These are phyloP conservation scores for Hypericum perforatum DNA, from an alignment of 345 rosid species.

Conservation along the genomic window DNA sequence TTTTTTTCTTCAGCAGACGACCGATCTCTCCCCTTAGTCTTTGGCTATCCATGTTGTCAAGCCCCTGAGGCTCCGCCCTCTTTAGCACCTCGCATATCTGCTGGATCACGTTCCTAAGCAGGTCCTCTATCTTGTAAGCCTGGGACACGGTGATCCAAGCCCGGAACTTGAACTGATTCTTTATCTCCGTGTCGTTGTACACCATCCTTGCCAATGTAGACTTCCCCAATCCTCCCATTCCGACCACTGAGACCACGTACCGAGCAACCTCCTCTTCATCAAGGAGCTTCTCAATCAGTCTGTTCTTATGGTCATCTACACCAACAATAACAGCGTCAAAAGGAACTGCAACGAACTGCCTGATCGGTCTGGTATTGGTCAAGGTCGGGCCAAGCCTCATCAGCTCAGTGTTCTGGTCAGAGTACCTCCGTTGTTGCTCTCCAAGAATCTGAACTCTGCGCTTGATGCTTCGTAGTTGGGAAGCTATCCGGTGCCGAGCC, in stretches of 20 bases:
- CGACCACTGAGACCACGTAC: constrained; percentile 5
- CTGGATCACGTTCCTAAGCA: background rate
- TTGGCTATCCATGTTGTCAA: background rate
- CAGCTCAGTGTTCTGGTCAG: no score
- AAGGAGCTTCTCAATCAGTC: background rate
- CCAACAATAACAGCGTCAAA: constrained; percentile 5
- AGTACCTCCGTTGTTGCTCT: no score
- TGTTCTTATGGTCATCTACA: constrained; percentile 2
- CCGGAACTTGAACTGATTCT: background rate
- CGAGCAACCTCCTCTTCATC: background rate
- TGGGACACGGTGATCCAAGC: background rate
- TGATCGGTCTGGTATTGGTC: no score
- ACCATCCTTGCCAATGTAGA: background rate
- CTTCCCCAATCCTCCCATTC: constrained; percentile 4
- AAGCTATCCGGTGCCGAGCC: no score
- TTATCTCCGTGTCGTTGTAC: background rate
- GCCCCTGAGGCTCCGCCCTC: background rate
- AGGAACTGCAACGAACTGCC: no score
- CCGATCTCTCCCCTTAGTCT: background rate
- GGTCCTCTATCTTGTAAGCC: background rate
- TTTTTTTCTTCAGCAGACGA: no score
- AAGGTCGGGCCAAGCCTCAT: no score
- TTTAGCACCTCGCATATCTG: background rate
- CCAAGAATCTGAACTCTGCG: no score
- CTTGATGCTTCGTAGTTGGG: no score